Conservation (phyloP, 2,329 filamentous ascomycete genomes). For the Tolypocladium inflatum region DNA sequence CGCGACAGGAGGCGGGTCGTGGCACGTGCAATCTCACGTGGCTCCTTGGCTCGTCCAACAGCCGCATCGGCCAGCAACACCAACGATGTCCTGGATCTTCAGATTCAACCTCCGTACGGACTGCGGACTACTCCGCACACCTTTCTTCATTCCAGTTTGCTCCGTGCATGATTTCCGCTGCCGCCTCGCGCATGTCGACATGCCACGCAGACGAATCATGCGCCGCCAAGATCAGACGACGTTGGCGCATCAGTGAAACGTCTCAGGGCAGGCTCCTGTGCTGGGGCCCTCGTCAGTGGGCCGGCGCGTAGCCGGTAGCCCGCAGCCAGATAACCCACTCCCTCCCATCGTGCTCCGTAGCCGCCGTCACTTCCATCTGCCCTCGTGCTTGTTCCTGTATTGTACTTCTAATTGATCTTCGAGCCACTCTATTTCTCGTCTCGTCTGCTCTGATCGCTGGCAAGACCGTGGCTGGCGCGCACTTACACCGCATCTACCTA, state of each 20-base stretch:
- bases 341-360: neutral
- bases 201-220: neutral
- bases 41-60: neutral
- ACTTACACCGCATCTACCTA: neutral
- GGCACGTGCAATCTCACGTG: neutral
- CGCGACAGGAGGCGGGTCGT: no score
- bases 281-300: neutral
- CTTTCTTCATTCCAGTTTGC: neutral
- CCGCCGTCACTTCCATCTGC: neutral
- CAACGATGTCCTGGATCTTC: neutral
- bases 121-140: neutral
- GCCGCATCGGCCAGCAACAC: neutral
- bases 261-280: conserved; percentile 7
- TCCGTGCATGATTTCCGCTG: neutral
- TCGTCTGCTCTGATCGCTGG: neutral
- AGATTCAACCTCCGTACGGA: neutral
- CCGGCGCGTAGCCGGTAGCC: neutral
- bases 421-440: neutral
- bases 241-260: conserved; percentile 6
- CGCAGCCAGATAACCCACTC: neutral
- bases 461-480: neutral
- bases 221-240: neutral
- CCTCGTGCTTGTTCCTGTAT: neutral
- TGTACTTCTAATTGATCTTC: neutral
- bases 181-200: neutral